Conservation (phyloP, 495 filamentous ascomycete genomes). For the Articulospora tetracladia region DNA sequence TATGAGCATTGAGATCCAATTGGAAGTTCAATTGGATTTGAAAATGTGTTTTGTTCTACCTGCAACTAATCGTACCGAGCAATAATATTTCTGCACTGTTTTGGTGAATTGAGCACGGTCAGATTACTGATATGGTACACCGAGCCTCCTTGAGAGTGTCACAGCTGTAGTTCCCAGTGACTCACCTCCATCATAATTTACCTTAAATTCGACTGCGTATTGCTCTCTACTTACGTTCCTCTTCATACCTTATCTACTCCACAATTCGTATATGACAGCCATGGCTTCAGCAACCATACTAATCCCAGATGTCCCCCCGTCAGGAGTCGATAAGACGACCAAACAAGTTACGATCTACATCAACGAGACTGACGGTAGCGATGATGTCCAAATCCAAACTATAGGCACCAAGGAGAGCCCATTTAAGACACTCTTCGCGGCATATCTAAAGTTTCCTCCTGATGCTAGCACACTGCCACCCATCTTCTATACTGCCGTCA, state of each 20-base stretch:
- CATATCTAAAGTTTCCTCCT: slow-evolving; percentile 67
- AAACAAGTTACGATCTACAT: slow-evolving; percentile 57
- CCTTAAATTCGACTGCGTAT: no score
- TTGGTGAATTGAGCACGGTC: not conserved
- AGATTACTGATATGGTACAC: not conserved
- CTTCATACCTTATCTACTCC: no score
- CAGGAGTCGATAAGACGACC: not conserved
- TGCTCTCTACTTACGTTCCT: no score
- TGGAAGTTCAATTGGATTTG: no score
- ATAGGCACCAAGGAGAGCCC: slow-evolving; percentile 67
- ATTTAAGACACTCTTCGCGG: slow-evolving; percentile 75
- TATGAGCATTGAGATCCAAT: no score
- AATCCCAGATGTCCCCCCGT: not conserved
- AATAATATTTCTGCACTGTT: no score
- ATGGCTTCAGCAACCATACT: not conserved
- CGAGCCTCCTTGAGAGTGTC: not conserved
- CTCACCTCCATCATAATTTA: not conserved
- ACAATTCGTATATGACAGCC: not conserved
- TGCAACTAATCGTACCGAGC: no score
- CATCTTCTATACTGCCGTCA: slow-evolving; percentile 62
- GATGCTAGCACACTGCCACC: slow-evolving; percentile 56
- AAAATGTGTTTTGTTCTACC: no score
- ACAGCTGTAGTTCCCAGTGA: not conserved
- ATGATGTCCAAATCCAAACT: slow-evolving; percentile 58
- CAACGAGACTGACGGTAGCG: slow-evolving; percentile 72